Conservation (phyloP, 1,139 yeast genomes). For the Saccharomycopsis hybrid region DNA sequence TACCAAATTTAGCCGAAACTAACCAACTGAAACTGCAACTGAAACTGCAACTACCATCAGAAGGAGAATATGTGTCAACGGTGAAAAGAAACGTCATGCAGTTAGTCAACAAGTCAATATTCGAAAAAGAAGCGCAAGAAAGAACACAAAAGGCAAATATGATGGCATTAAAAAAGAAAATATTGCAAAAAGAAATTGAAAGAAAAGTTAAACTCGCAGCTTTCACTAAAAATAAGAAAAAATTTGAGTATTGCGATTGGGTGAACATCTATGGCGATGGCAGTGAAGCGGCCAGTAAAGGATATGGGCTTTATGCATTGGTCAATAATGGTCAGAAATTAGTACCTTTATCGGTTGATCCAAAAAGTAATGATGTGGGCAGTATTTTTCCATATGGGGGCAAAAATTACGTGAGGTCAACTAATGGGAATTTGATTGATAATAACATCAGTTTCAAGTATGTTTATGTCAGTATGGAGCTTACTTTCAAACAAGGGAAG, state of each 20-base stretch:
- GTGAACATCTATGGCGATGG: conserved; percentile 13
- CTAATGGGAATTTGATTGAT: conserved; percentile 3
- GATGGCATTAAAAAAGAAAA: conserved; percentile 24
- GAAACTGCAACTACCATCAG: background rate
- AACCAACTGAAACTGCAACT: background rate
- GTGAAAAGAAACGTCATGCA: conserved; percentile 31
- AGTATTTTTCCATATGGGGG: background rate
- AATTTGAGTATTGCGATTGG: conserved; percentile 18
- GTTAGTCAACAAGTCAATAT: conserved; percentile 33
- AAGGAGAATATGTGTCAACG: background rate
- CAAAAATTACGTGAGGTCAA: conserved; percentile 4
- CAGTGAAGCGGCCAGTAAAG: conserved; percentile 1
- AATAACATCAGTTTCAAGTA: background rate
- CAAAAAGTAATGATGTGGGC: conserved; percentile 6
- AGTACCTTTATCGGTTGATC: conserved; percentile 15
- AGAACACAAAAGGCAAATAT: conserved; percentile 22
- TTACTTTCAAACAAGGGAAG: background rate
- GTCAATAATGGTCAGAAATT: conserved; percentile 9
- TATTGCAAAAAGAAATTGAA: conserved; percentile 21
- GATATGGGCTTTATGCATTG: conserved; percentile 18
- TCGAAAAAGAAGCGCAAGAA: conserved; percentile 31
- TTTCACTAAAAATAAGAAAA: conserved; percentile 8
- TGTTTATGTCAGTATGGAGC: background rate
- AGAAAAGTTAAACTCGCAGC: conserved; percentile 9
- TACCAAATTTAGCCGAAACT: background rate